A percentile compares a stretch with the other conserved stretches of the same genome.
These are phyloP conservation scores for Suillus fuscotomentosus DNA, from an alignment of 768 basidiomycete genomes.

Conservation along the genomic window DNA sequence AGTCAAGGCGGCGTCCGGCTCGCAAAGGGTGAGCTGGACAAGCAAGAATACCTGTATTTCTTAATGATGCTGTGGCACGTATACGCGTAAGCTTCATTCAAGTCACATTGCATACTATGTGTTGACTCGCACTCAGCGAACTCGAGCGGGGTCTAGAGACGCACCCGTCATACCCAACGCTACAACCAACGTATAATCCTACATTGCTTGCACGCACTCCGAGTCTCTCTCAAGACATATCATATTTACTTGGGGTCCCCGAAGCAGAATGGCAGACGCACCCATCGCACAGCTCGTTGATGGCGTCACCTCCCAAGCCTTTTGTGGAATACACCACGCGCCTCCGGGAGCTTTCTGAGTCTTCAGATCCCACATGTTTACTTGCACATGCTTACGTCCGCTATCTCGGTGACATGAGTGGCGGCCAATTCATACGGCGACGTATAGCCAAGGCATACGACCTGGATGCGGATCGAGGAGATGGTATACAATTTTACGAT, in stretches of 20 bases:
- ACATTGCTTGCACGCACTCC: slow-evolving; percentile 61
- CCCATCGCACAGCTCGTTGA: slow-evolving; percentile 48
- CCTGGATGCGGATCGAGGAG: slow-evolving; percentile 48
- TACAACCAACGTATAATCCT: slow-evolving; percentile 73
- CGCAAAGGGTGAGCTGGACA: slow-evolving; percentile 54
- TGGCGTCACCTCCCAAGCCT: slow-evolving; percentile 43
- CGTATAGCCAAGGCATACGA: slow-evolving; percentile 66
- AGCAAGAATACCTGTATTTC: slow-evolving; percentile 66
- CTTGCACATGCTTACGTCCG: slow-evolving; percentile 82
- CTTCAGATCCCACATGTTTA: slow-evolving; percentile 46
- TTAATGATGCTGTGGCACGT: slow-evolving; percentile 79
- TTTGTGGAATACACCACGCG: slow-evolving; percentile 54
- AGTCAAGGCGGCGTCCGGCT: slow-evolving; percentile 58
- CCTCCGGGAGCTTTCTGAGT: slow-evolving; percentile 44
- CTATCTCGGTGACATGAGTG: slow-evolving; percentile 78
- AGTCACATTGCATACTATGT: neutral
- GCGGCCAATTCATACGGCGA: slow-evolving; percentile 69
- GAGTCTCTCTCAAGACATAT: slow-evolving; percentile 64
- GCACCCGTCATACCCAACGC: slow-evolving; percentile 58
- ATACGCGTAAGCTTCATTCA: slow-evolving; percentile 56
- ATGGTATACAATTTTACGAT: slow-evolving; percentile 66
- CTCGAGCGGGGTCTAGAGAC: slow-evolving; percentile 57
- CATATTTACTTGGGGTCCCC: slow-evolving; percentile 52
- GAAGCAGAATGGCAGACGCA: slow-evolving; percentile 55
- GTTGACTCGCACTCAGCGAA: slow-evolving; percentile 33